Evolutionary conservation across 2,329 filamentous ascomycete genomes (phyloP), one percentile per base, ranked within the genome.

Genomic region (Dactylella cylindrospora): DNA sequence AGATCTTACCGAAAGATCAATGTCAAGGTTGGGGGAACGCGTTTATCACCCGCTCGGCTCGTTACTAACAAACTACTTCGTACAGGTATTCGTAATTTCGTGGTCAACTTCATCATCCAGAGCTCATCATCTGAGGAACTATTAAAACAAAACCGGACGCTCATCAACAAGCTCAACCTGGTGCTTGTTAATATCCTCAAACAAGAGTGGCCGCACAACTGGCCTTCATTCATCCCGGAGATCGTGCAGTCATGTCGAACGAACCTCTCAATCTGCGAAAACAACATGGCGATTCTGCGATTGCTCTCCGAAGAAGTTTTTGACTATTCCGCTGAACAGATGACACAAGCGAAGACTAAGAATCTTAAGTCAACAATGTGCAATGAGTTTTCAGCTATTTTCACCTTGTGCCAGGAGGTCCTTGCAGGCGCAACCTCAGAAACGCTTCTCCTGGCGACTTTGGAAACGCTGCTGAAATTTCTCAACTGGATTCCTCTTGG

Each of bases 161-260:
- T 98, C 61, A 79, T 98, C 71, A 97, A 97, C 81, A 98, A 98
- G 79, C 84, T 98, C 65, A 98, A 98, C 72, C 82, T 98, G 70
- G 91, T 97, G 57, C 85, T 98, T 66, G 89, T 98, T 69, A 96
- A 90, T 55, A 91, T 98, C 66, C 79, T 98, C 71, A 98, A 98
- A 80, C 93, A 98, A 76, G 93, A 98, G 76, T 98, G 93, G 93
- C 93, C 93, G 54, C 91, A 97, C 76, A 95, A 98, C 79, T 98
- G 94, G 93, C 93, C 94, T 8, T 95, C 90, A 15, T 98, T 98
- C 75, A 97, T 98, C 80, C 97, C 97, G 78, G 93, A 98, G 78
- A 98, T 98, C 74, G 90, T 98, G 70, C 86, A 89, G 17, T 91
- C 93, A 52, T 97, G 90, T 76, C 90, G 95, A 73, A 91, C 88